These are phyloP conservation scores for Citrus mangshanensis DNA, from an alignment of 345 rosid species.

Conservation along the genomic window DNA sequence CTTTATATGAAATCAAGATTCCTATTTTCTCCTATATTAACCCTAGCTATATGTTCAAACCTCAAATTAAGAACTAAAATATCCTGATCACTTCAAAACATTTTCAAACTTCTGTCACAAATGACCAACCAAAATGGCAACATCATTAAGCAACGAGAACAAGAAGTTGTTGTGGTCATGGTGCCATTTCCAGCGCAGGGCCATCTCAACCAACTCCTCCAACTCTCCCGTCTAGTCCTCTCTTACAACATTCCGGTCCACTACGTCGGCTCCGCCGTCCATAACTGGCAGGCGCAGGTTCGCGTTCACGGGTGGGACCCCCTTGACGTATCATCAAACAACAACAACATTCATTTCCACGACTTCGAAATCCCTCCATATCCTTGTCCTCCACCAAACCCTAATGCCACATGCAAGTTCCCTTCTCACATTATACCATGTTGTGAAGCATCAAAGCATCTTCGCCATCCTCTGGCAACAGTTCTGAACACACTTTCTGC, in stretches of 20 bases:
- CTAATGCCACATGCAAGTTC: constrained; percentile 30
- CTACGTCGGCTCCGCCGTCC: constrained; percentile 36
- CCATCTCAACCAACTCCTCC: constrained; percentile 57
- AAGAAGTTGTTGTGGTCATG: constrained; percentile 33
- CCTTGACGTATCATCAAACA: background rate
- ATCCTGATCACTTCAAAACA: background rate
- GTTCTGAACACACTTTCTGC: constrained; percentile 29
- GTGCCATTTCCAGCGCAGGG: constrained; percentile 63
- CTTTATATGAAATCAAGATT: background rate
- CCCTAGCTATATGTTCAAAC: background rate
- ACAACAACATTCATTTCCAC: constrained; percentile 29
- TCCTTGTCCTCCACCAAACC: constrained; percentile 30
- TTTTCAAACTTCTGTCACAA: background rate
- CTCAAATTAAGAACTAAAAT: background rate
- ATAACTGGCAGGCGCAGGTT: constrained; percentile 40
- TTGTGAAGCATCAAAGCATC: constrained; percentile 30
- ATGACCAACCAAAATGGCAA: background rate
- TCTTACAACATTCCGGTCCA: constrained; percentile 39
- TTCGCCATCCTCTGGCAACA: constrained; percentile 19
- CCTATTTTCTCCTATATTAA: background rate
- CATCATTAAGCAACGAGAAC: constrained; percentile 1
- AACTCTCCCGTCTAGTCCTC: constrained; percentile 41
- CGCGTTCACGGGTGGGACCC: constrained; percentile 39
- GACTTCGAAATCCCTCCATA: constrained; percentile 33
- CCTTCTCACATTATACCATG: constrained; percentile 45